A percentile compares a stretch with the other conserved stretches of the same genome.
phyloP scores from a whole-genome alignment of 2,329 filamentous ascomycete species.

The Phialemonium atrogriseum region DNA sequence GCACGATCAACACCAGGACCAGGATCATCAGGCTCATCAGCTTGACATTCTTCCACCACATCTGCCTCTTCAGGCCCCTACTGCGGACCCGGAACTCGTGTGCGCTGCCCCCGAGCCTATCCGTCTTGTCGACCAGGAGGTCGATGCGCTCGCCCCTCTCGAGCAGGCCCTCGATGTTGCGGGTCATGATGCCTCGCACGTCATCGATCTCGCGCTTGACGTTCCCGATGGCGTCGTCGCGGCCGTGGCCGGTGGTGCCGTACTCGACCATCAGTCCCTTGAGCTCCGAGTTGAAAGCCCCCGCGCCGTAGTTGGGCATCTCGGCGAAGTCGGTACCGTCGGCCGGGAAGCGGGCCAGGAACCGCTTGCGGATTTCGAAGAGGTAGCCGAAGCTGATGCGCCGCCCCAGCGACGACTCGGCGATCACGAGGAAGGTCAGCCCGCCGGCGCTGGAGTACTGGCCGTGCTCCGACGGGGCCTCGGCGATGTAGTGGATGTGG shows the following conservation, averaged over 20 bases:
- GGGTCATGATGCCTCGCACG: conserved; percentile 86
- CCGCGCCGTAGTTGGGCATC: conserved; percentile 84
- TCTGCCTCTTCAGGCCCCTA: conserved; percentile 76
- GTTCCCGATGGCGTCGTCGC: conserved; percentile 73
- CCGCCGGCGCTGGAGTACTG: conserved; percentile 58
- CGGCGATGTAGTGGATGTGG: conserved; percentile 93
- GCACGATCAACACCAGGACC: conserved; percentile 53
- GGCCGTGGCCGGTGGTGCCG: conserved; percentile 66
- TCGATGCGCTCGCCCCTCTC: conserved; percentile 92
- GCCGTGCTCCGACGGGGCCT: conserved; percentile 62
- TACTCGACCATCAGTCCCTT: conserved; percentile 74
- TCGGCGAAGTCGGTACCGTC: conserved; percentile 62
- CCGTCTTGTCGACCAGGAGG: conserved; percentile 92
- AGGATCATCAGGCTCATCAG: conserved; percentile 73
- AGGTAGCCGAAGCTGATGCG: conserved; percentile 91
- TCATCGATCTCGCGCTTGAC: conserved; percentile 88
- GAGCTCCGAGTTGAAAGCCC: conserved; percentile 73
- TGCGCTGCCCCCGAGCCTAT: conserved; percentile 78
- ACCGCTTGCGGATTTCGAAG: conserved; percentile 81
- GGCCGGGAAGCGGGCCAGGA: conserved; percentile 63
- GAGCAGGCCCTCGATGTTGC: conserved; percentile 84
- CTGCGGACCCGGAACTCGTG: conserved; percentile 85
- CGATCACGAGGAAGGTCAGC: conserved; percentile 86
- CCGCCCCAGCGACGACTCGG: conserved; percentile 70
- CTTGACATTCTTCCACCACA: conserved; percentile 99